Conservation (phyloP, 257 asterid species). For the Schizonepeta tenuifolia region DNA sequence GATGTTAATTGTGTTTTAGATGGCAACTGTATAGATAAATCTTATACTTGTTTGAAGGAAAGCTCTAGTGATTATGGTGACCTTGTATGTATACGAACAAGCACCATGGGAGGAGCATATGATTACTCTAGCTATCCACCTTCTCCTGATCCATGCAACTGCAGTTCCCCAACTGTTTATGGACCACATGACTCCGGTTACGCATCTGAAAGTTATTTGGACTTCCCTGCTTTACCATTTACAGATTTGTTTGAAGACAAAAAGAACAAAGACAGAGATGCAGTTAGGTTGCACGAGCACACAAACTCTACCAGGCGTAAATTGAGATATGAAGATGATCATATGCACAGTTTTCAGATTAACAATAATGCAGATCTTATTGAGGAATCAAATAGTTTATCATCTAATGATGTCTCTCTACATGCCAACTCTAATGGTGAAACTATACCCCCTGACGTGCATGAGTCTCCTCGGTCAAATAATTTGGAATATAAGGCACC, state of each 20-base stretch:
- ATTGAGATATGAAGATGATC: constrained; percentile 67
- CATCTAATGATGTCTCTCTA: constrained; percentile 46
- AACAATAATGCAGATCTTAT: constrained; percentile 84
- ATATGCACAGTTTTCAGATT: constrained; percentile 87
- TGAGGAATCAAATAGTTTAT: constrained; percentile 62
- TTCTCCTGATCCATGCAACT: constrained; percentile 52
- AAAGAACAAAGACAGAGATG: constrained; percentile 50
- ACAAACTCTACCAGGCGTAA: constrained; percentile 54
- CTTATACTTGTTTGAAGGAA: constrained; percentile 45
- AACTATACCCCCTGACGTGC: constrained; percentile 40
- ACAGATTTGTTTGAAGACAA: constrained; percentile 71
- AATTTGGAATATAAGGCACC: constrained; percentile 49
- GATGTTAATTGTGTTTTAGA: constrained; percentile 46
- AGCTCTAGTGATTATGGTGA: constrained; percentile 74
- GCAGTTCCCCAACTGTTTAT: constrained; percentile 50
- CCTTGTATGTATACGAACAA: constrained; percentile 65
- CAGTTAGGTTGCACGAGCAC: constrained; percentile 52
- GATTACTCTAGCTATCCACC: constrained; percentile 67
- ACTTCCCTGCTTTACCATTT: constrained; percentile 86
- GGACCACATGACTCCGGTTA: constrained; percentile 51
- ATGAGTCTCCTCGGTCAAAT: constrained; percentile 50
- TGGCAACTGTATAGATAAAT: constrained; percentile 53
- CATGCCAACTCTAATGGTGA: constrained; percentile 54
- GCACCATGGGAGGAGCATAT: constrained; percentile 59
- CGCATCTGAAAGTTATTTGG: constrained; percentile 61